These are phyloP conservation scores for Funneliformis mosseae DNA, from an alignment of 192 early-diverging fungal species.

Conservation along the genomic window DNA sequence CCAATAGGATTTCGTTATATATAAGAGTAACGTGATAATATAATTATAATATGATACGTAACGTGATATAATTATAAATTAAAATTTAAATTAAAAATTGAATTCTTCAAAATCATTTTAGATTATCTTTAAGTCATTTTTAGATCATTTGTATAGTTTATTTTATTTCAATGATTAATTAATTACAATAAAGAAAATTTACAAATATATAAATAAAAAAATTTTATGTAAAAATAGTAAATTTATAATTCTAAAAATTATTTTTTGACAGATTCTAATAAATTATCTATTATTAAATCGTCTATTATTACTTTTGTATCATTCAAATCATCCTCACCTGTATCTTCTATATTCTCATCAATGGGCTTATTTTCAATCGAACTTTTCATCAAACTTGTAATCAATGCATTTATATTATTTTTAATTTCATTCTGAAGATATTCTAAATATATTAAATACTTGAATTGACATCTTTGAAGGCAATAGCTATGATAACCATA, in stretches of 20 bases:
- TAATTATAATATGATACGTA: no score
- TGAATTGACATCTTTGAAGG: slow-evolving; percentile 11
- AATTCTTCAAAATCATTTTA: no score
- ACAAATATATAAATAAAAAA: background rate
- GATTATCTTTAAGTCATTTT: no score
- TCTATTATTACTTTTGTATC: slow-evolving; percentile 10
- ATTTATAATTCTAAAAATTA: slow-evolving; percentile 17
- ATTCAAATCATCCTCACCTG: background rate
- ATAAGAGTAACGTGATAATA: no score
- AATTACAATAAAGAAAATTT: background rate
- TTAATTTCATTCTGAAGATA: no score
- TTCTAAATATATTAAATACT: no score
- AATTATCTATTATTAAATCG: slow-evolving; percentile 12
- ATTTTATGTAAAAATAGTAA: slow-evolving; percentile 8
- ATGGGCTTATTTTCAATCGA: slow-evolving; percentile 8
- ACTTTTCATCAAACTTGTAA: background rate
- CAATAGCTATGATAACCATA: slow-evolving; percentile 25
- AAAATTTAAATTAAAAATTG: no score
- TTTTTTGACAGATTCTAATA: slow-evolving; percentile 17
- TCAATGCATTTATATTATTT: slow-evolving; percentile 10
- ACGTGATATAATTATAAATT: no score
- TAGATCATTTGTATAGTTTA: no score
- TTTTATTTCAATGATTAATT: no score
- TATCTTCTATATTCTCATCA: slow-evolving; percentile 23
- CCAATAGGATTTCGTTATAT: no score